Percentiles rank a stretch among this genome's conserved stretches.
Evolutionary conservation across 768 basidiomycete species (phyloP).

Genomic region (Daedaleopsis nitida): DNA sequence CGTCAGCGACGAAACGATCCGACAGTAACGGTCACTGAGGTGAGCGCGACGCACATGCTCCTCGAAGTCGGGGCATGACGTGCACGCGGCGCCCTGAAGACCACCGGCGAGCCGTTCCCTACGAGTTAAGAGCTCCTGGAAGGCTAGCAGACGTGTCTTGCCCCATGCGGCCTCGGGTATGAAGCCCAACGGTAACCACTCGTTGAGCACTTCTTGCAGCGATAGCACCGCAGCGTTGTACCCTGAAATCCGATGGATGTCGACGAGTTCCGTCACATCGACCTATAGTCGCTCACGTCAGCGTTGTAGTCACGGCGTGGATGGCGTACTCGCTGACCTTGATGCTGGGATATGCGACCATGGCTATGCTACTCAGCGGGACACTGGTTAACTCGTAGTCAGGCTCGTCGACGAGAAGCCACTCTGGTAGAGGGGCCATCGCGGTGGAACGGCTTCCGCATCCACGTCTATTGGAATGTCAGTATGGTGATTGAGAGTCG

Average conservation of each 20-base stretch:
- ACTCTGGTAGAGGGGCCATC: constrained; percentile 69
- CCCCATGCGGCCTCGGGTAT: constrained; percentile 84
- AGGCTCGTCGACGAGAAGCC: constrained; percentile 48
- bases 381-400: constrained; percentile 71
- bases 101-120: constrained; percentile 52
- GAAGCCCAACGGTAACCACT: constrained; percentile 51
- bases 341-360: constrained; percentile 69
- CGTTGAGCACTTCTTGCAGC: constrained; percentile 52
- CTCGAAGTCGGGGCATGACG: constrained; percentile 65
- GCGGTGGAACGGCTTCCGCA: constrained; percentile 60
- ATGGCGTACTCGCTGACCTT: constrained; percentile 51
- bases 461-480: constrained; percentile 51
- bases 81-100: constrained; percentile 50
- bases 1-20: neutral
- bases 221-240: constrained; percentile 59
- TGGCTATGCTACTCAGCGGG: constrained; percentile 69
- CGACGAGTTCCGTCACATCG: constrained; percentile 68
- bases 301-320: neutral
- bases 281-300: constrained; percentile 46
- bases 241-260: constrained; percentile 59
- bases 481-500: neutral
- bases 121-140: constrained; percentile 77
- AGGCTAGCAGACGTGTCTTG: constrained; percentile 81
- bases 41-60: constrained; percentile 63
- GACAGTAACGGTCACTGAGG: neutral